Evolutionary conservation across 192 early-diverging fungal species (phyloP).

Genomic region (Pilaira anomala): DNA sequence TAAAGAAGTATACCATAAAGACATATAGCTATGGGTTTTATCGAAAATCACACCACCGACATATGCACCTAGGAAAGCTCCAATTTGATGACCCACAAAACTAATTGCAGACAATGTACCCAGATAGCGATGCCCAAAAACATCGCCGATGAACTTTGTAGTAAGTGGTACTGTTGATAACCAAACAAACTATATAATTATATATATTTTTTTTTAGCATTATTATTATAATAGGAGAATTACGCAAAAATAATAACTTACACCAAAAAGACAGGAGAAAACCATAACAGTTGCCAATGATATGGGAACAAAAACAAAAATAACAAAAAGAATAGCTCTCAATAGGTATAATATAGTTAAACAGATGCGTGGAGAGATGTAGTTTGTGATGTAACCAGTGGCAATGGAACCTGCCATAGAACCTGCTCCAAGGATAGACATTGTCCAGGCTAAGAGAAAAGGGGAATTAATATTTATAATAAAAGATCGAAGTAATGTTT

Average conservation of each 20-base stretch:
- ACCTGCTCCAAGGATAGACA: slow-evolving; percentile 32
- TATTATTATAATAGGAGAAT: neutral
- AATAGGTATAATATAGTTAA: slow-evolving; percentile 18
- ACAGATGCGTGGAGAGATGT: slow-evolving; percentile 24
- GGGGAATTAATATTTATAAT: neutral
- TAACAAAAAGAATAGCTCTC: slow-evolving; percentile 21
- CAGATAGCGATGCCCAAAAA: slow-evolving; percentile 33
- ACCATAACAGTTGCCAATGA: slow-evolving; percentile 25
- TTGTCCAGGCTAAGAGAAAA: slow-evolving; percentile 29
- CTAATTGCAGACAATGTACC: slow-evolving; percentile 34
- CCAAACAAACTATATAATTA: slow-evolving; percentile 32
- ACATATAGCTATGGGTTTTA: slow-evolving; percentile 15
- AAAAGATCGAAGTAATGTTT: neutral
- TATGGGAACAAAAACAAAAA: slow-evolving; percentile 22
- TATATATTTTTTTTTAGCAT: too few species aligned
- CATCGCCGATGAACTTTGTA: slow-evolving; percentile 27
- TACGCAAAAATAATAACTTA: slow-evolving; percentile 13
- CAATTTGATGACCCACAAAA: slow-evolving; percentile 39
- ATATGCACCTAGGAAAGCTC: slow-evolving; percentile 35
- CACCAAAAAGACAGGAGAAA: slow-evolving; percentile 36
- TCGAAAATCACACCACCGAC: slow-evolving; percentile 35
- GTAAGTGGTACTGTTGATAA: slow-evolving; percentile 36
- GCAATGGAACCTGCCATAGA: slow-evolving; percentile 30
- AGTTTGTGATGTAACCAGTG: slow-evolving; percentile 20
- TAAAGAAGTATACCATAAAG: slow-evolving; percentile 33